Evolutionary conservation across 441 rosid species (phyloP), one percentile per base, ranked within the genome.

Genomic region (Pelargonium citronellum): DNA sequence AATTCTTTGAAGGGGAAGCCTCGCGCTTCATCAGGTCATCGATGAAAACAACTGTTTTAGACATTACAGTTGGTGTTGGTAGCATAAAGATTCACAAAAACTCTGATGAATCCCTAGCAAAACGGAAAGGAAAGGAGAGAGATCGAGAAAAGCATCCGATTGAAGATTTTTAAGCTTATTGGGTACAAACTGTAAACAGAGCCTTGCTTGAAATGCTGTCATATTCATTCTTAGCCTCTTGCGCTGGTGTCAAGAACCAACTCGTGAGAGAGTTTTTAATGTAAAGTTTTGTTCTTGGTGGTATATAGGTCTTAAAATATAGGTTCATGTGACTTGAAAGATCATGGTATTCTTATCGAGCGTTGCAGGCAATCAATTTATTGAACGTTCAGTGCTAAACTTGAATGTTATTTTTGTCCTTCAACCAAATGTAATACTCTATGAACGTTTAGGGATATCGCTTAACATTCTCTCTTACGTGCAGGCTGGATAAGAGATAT

Each of bases 1-100:
- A 91, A 88, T 81, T 95, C 98, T 41, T 69, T 79, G 10, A 87
- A 84, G 78, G 91, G 87, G 16, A 91, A 95, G 79, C 96, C 97
- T 39, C 92, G 94, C 11, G 83, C 85, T 70, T 79, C 90, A 0
- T 79, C 90, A 4, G 85, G 80, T 79, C 72, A 82, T 37, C 73
- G 79, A 72, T 84, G 69, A 75, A 43, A 77, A 30, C 2, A 34
- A 30, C 11, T 16, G 62, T 4, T n/a, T n/a, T 12, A 61, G 53
- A 27, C 39, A 3, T 22, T 8, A 11, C 16, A 49, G 17, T 57
- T 17, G 62, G 51, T 8, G 2, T 1, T 44, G 9, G 49, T 44
- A 44, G 49, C 49, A 44, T 7, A 44, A 44, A 44, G 49, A 44
- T 24, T 24, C 30, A 2, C 30, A 1, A 24, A 24, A 24, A 24